These are phyloP conservation scores for Solanum medicagineum DNA, from an alignment of 257 asterid species.

Conservation along the genomic window DNA sequence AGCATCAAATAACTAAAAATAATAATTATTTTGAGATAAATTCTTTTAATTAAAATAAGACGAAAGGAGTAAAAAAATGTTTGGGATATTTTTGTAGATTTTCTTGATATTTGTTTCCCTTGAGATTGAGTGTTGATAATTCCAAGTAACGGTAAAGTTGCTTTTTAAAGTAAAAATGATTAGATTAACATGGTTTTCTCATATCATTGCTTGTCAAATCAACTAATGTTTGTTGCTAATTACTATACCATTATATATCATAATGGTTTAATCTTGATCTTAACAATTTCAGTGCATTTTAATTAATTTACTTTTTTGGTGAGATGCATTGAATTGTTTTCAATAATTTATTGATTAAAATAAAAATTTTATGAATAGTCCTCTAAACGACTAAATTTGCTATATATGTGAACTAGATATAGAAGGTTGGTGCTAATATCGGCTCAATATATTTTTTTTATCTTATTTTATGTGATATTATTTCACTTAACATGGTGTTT, in stretches of 20 bases:
- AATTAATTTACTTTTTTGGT: background rate
- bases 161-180: background rate
- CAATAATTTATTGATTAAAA: background rate
- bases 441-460: too few species aligned
- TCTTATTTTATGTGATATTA: too few species aligned
- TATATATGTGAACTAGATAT: background rate
- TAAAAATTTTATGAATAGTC: background rate
- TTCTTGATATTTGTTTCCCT: background rate
- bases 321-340: background rate
- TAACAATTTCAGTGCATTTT: background rate
- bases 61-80: background rate
- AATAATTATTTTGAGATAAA: background rate
- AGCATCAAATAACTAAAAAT: too few species aligned
- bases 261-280: background rate
- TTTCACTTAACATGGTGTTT: too few species aligned
- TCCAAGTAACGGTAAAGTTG: conserved; percentile 1
- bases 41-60: background rate
- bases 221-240: background rate
- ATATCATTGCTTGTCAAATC: background rate
- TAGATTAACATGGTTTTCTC: background rate
- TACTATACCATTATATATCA: background rate
- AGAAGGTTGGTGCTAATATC: too few species aligned
- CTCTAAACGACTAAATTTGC: background rate
- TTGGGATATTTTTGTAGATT: background rate
- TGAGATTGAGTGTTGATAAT: background rate